Percentiles rank a stretch among this genome's conserved stretches.
phyloP scores from a whole-genome alignment of 495 filamentous ascomycete species.

The Penicillium simplicissimum region DNA sequence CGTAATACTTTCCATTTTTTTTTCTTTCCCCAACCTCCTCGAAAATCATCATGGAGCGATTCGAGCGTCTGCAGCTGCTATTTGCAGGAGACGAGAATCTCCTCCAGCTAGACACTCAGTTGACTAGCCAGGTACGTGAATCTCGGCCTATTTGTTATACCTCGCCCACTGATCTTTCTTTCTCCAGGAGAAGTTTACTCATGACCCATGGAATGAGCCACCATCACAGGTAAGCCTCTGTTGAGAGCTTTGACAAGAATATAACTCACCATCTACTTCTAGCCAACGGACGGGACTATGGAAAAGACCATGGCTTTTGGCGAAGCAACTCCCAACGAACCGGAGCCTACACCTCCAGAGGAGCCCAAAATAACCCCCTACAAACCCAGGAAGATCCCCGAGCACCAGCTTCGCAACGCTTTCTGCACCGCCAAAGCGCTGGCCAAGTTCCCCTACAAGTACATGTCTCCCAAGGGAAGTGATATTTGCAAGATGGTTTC shows the following conservation, averaged over 20 bases:
- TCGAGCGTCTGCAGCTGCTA: constrained; percentile 29
- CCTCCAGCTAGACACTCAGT: constrained; percentile 23
- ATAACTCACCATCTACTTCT: background rate
- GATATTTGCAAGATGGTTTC: constrained; percentile 49
- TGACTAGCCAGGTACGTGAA: constrained; percentile 3
- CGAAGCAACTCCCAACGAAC: background rate
- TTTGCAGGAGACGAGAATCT: constrained; percentile 26
- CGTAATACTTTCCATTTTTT: no score
- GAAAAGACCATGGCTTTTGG: background rate
- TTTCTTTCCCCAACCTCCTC: background rate
- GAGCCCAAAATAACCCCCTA: background rate
- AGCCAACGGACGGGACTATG: background rate
- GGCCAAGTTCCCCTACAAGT: constrained; percentile 59
- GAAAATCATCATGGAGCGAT: constrained; percentile 19
- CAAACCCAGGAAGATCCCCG: background rate
- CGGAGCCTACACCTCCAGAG: background rate
- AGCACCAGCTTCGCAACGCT: background rate
- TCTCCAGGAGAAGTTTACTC: background rate
- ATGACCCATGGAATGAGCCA: background rate
- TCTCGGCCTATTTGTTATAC: background rate
- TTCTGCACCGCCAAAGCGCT: constrained; percentile 66
- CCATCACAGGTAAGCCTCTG: background rate
- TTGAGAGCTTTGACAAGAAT: background rate
- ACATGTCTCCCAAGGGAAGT: constrained; percentile 41
- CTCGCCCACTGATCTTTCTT: background rate